Percentiles rank a stretch among this genome's conserved stretches.
phyloP scores from a whole-genome alignment of 1,284 basidiomycete genomes.

The Papiliotrema nemorosa region DNA sequence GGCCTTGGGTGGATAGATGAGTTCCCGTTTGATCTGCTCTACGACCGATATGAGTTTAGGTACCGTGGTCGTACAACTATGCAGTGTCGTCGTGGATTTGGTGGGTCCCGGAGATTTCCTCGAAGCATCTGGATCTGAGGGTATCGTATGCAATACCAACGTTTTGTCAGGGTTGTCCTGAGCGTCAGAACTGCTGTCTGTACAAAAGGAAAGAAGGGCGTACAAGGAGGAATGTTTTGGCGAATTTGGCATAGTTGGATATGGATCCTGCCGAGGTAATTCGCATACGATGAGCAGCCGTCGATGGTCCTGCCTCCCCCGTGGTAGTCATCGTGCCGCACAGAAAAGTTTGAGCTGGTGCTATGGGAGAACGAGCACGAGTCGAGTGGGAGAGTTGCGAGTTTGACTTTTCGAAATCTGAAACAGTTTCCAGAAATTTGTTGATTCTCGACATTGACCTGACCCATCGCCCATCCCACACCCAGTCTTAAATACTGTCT shows the following conservation, averaged over 20 bases:
- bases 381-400: too few relatives aligned
- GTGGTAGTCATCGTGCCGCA: not conserved
- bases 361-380: too few relatives aligned
- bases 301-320: not conserved
- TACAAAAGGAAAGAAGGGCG: constrained; percentile 16
- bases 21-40: constrained; percentile 80
- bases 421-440: too few relatives aligned
- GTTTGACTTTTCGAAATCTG: too few relatives aligned
- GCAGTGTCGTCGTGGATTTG: constrained; percentile 18
- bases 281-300: constrained; percentile 49
- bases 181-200: not conserved
- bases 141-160: constrained; percentile 66
- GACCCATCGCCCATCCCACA: too few relatives aligned
- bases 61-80: constrained; percentile 54
- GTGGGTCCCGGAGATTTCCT: not conserved
- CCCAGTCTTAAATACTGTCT: too few relatives aligned
- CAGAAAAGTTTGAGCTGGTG: not conserved
- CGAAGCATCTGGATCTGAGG: constrained; percentile 38
- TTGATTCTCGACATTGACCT: too few relatives aligned
- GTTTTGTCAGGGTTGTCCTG: constrained; percentile 60
- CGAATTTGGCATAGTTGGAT: constrained; percentile 59
- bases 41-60: constrained; percentile 70
- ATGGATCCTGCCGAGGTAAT: constrained; percentile 66
- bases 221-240: constrained; percentile 62
- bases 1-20: constrained; percentile 44